Evolutionary conservation across 306 rosid genomes (phyloP), one percentile per base, ranked within the genome.

Genomic region (Cicer pinnatifidum): DNA sequence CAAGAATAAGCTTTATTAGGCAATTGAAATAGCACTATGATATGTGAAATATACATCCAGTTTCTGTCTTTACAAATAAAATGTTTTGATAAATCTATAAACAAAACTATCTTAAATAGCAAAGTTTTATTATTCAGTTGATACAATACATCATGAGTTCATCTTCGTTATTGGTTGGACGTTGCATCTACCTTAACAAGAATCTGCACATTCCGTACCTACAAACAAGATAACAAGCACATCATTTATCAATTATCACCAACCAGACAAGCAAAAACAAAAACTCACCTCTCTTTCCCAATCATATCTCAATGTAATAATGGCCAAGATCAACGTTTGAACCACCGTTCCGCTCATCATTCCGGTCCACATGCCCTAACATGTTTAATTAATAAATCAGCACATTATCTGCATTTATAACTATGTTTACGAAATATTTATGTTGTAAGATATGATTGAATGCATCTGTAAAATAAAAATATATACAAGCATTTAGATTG

Each of bases 321-420:
- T 1, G 1, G 54, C 8, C 75, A 90, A 73, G 53, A 85, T 77
- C 53, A 79, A 45, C 51, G 96, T 88, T 73, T 83, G 93, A 82
- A 85, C 87, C 61, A 88, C 73, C 10, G 91, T 88, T 68, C 93
- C 93, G 52, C 85, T 40, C 69, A 90, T 73, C 90, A 90, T 88
- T 75, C 97, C 93, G 11, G 72, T 48, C 93, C 90, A 86, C 73
- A 85, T 71, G 4, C 90, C 91, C 93, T 85, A 51, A 61, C 41
- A 16, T 1, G n/a, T 39, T 77, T 0, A 13, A 39, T 19, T 39
- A 56, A 13, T 40, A 16, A 61, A 67, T 48, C 54, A 67, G 6
- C 1, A 9, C 38, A 56, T 56, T 56, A 51, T 13, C 20, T 5
- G 5, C 59, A 53, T 53, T 51, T 15, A 51, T 51, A 4, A 15